These are phyloP conservation scores for Cystobasidium sp. DNA, from an alignment of 1,284 basidiomycete species.

Conservation along the genomic window DNA sequence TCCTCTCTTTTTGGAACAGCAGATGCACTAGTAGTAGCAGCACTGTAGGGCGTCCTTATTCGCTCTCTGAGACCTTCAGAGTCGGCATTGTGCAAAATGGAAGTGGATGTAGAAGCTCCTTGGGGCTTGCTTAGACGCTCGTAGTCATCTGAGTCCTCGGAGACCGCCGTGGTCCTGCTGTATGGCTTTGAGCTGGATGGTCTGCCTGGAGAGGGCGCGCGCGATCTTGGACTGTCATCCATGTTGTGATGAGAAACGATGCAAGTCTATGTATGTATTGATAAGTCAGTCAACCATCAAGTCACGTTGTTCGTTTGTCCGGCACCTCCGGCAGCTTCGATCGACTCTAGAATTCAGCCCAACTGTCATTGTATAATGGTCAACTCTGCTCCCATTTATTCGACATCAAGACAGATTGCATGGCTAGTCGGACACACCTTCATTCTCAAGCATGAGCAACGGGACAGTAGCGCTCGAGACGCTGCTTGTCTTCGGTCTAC, in stretches of 20 bases:
- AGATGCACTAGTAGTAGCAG: neutral
- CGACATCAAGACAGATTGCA: neutral
- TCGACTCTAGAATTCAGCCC: too few relatives aligned
- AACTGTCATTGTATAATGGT: too few relatives aligned
- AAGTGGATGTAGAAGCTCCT: constrained; percentile 3
- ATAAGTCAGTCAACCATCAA: neutral
- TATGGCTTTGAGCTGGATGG: constrained; percentile 3
- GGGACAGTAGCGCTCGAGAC: constrained; percentile 23
- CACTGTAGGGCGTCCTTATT: constrained; percentile 17
- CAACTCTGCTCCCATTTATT: too few relatives aligned
- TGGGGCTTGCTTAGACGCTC: constrained; percentile 1
- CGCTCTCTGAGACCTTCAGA: constrained; percentile 28
- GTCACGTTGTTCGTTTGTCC: neutral
- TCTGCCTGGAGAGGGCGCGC: neutral
- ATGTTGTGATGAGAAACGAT: neutral
- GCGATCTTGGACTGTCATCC: neutral
- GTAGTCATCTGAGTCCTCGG: constrained; percentile 28
- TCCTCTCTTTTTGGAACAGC: constrained; percentile 11
- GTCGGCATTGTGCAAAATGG: neutral
- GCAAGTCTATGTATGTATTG: neutral
- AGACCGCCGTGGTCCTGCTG: neutral
- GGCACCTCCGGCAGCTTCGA: too few relatives aligned
- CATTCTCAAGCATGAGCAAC: neutral
- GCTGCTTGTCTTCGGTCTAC: constrained; percentile 39
- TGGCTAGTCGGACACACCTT: neutral